Conservation (phyloP, 2,329 filamentous ascomycete genomes). For the Ceratocystis ficicola region DNA sequence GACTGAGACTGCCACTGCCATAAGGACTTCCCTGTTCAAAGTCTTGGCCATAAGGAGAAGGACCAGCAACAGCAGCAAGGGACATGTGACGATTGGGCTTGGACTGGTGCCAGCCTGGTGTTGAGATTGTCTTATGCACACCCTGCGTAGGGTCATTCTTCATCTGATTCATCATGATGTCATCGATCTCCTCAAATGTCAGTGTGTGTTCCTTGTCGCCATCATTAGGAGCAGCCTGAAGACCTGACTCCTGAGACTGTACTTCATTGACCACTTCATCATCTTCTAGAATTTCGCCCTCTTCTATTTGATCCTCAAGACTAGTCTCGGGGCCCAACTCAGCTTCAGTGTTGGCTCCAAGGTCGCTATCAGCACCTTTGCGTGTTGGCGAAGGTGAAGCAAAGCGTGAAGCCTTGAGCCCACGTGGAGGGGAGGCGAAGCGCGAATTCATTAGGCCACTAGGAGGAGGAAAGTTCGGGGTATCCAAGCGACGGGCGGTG, state of each 20-base stretch:
- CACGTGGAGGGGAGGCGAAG: slow-evolving; percentile 34
- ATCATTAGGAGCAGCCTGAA: slow-evolving; percentile 26
- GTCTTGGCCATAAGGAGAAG: slow-evolving; percentile 5
- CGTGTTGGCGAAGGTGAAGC: slow-evolving; percentile 36
- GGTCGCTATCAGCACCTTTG: slow-evolving; percentile 29
- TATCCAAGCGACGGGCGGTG: slow-evolving; percentile 23
- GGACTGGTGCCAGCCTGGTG: slow-evolving; percentile 35
- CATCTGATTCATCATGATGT: slow-evolving; percentile 87
- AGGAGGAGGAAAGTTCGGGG: slow-evolving; percentile 22
- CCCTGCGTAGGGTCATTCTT: slow-evolving; percentile 63
- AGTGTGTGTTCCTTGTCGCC: slow-evolving; percentile 29
- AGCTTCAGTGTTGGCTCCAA: not conserved
- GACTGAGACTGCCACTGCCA: slow-evolving; percentile 61
- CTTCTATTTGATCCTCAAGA: slow-evolving; percentile 27
- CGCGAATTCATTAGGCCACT: slow-evolving; percentile 35
- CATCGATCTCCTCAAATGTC: slow-evolving; percentile 78
- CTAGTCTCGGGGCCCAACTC: slow-evolving; percentile 32
- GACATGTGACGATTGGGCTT: slow-evolving; percentile 33
- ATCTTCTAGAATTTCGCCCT: slow-evolving; percentile 25
- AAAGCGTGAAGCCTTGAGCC: slow-evolving; percentile 38
- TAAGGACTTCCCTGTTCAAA: slow-evolving; percentile 26
- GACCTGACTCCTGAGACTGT: slow-evolving; percentile 23
- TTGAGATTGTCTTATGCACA: slow-evolving; percentile 47
- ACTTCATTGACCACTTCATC: slow-evolving; percentile 20
- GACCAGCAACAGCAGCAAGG: slow-evolving; percentile 28